Percentiles rank a stretch among this genome's conserved stretches.
phyloP scores from a whole-genome alignment of 192 early-diverging fungal genomes.

The Dimargaris cristalligena region DNA sequence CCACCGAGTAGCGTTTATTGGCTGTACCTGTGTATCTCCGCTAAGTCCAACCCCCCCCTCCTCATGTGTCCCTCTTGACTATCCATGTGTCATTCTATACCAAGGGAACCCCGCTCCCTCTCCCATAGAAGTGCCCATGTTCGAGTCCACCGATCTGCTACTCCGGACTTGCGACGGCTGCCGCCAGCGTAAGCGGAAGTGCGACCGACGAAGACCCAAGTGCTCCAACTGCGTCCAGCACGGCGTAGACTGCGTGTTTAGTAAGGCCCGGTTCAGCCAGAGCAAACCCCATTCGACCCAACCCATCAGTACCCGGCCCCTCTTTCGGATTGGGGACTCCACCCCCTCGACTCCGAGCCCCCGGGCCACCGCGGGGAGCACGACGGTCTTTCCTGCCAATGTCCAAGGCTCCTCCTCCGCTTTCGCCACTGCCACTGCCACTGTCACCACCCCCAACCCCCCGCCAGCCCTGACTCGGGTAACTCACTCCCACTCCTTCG shows the following conservation, averaged over 20 bases:
- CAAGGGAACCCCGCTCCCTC: no score
- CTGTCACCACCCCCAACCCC: not conserved
- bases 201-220: not conserved
- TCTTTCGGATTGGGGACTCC: not conserved
- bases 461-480: not conserved
- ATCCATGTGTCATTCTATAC: no score
- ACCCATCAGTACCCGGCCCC: not conserved
- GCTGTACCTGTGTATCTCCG: no score
- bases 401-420: not conserved
- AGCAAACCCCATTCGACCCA: not conserved
- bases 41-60: no score
- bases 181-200: not conserved
- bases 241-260: conserved; percentile 1
- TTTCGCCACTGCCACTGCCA: not conserved
- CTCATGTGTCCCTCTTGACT: no score
- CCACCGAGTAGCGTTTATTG: no score
- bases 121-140: no score
- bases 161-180: not conserved
- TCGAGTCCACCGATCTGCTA: no score
- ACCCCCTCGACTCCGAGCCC: not conserved
- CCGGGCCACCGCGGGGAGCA: not conserved
- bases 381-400: no score
- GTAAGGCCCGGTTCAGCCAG: not conserved
- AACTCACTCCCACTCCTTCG: not conserved
- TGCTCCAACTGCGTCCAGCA: not conserved